These are phyloP conservation scores for Macrocybe gigantea DNA, from an alignment of 768 basidiomycete genomes.

Conservation along the genomic window DNA sequence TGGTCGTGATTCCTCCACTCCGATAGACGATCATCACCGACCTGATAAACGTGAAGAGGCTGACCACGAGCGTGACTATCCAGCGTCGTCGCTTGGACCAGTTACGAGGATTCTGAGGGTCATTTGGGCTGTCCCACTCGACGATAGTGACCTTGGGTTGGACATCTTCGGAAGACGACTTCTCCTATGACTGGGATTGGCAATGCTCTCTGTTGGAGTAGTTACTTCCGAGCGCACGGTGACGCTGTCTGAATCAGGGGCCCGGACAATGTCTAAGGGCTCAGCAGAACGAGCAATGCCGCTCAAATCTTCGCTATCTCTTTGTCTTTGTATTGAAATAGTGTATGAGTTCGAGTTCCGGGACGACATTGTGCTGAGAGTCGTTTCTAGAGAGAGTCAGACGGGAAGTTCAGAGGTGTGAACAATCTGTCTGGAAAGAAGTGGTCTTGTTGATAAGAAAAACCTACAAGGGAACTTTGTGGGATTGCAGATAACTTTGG, in stretches of 20 bases:
- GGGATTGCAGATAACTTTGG: no score
- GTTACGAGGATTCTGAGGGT: slow-evolving; percentile 27
- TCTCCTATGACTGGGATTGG: background rate
- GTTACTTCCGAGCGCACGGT: slow-evolving; percentile 2
- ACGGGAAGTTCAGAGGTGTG: background rate
- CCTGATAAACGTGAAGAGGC: slow-evolving; percentile 49
- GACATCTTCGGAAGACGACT: background rate
- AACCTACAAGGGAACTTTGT: background rate
- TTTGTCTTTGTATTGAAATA: no score
- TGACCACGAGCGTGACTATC: slow-evolving; percentile 44
- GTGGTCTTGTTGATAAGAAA: background rate
- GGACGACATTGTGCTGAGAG: background rate
- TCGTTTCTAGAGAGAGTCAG: background rate
- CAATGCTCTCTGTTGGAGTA: background rate
- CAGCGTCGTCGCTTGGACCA: slow-evolving; percentile 42
- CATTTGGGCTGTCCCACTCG: slow-evolving; percentile 21
- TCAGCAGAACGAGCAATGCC: no score
- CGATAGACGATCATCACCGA: background rate
- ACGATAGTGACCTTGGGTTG: slow-evolving; percentile 11
- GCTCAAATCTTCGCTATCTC: no score
- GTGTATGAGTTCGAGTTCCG: no score
- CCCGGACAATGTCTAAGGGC: no score
- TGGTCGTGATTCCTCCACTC: no score
- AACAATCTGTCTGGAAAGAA: background rate
- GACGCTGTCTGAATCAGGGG: no score